Evolutionary conservation across 2,329 filamentous ascomycete species (phyloP), one percentile per base, ranked within the genome.

Genomic region (Hypoxylon sp.): DNA sequence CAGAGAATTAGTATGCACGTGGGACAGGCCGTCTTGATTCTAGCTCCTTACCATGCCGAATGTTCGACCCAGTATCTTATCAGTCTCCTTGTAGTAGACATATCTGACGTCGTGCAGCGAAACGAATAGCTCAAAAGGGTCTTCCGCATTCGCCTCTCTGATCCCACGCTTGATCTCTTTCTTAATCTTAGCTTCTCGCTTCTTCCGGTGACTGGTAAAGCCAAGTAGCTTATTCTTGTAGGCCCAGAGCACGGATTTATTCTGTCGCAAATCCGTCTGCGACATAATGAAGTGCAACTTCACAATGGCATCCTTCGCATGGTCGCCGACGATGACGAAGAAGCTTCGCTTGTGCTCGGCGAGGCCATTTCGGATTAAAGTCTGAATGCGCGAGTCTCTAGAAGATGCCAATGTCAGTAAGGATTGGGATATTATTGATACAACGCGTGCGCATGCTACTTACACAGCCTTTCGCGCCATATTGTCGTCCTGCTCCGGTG

Each of bases 31-130:
- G 14, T 46, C 6, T 23, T 48, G 5, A 38, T 17, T 17, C 25
- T 36, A 19, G 41, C 34, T 55, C 34, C 65, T 68, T 61, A 70
- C 67, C 93, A 98, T 98, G 78, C 94, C 95, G 78, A 96, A 98
- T 48, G 96, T 98, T 80, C 98, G 97, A 79, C 96, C 96, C 62
- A 98, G 82, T 77, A 99, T 98, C 85, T 98, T 98, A 77, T 99
- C 96, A 28, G 96, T 98, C 83, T 99, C 96, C 82, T 99, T 99
- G 85, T 99, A 99, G 86, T 97, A 99, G 63, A 96, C 93, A 87
- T 99, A 99, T 80, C 96, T 92, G 79, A 99, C 97, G 80, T 98
- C 94, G 83, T 98, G 93, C 63, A 97, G 90, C 64, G 94, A 96
- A 75, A 98, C 91, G 82, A 98, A 99, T 60, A 98, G 88, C 82